Evolutionary conservation across 805 yeast species (phyloP).

Genomic region (Spathaspora hagerdaliae): DNA sequence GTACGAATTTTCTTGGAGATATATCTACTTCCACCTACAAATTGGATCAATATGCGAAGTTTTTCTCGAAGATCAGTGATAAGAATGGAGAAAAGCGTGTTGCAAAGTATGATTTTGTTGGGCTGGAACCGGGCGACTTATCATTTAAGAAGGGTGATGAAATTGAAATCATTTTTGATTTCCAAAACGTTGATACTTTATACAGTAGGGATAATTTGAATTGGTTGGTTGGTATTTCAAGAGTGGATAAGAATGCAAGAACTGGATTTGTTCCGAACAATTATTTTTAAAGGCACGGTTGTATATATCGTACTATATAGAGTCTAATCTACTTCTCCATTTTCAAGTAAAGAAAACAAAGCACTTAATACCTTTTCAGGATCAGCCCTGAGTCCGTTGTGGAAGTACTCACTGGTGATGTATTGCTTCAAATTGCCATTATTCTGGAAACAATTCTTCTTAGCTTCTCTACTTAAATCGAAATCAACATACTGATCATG

Average conservation of each 20-base stretch:
- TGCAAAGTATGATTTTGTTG: slow-evolving; percentile 24
- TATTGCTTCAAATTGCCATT: slow-evolving; percentile 36
- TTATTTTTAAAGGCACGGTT: slow-evolving; percentile 8
- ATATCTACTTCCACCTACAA: slow-evolving; percentile 22
- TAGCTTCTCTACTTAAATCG: slow-evolving; percentile 34
- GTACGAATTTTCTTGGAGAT: slow-evolving; percentile 9
- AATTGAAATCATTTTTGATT: slow-evolving; percentile 29
- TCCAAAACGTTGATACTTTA: slow-evolving; percentile 20
- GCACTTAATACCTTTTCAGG: slow-evolving; percentile 36
- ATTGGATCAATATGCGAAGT: slow-evolving; percentile 18
- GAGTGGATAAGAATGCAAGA: slow-evolving; percentile 13
- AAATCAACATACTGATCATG: slow-evolving; percentile 53
- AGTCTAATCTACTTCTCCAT: slow-evolving; percentile 33
- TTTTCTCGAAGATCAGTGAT: slow-evolving; percentile 16
- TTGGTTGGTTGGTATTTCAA: slow-evolving; percentile 32
- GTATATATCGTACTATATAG: neutral
- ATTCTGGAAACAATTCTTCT: slow-evolving; percentile 20
- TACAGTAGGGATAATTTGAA: slow-evolving; percentile 16
- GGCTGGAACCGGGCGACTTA: slow-evolving; percentile 34
- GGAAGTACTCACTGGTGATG: slow-evolving; percentile 48
- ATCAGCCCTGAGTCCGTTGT: slow-evolving; percentile 45
- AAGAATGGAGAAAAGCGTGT: slow-evolving; percentile 1
- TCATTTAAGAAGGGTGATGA: slow-evolving; percentile 30
- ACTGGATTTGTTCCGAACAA: slow-evolving; percentile 37
- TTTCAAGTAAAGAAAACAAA: slow-evolving; percentile 36